These are phyloP conservation scores for Penicillium herquei DNA, from an alignment of 495 filamentous ascomycete genomes.

Conservation along the genomic window DNA sequence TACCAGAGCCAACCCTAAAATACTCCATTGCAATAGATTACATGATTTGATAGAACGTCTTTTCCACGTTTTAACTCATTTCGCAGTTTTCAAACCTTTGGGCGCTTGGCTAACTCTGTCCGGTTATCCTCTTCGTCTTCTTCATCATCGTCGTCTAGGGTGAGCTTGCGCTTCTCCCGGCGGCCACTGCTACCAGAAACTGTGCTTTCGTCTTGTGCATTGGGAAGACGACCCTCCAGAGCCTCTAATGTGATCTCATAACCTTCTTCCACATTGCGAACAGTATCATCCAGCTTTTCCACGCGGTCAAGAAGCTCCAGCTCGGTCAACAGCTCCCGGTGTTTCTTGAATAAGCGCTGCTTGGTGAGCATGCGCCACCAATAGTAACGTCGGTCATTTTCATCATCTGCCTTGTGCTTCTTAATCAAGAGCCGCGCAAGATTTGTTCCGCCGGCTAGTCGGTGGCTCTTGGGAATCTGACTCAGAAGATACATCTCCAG, in stretches of 20 bases:
- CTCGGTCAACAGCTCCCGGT: constrained; percentile 73
- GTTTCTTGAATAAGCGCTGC: constrained; percentile 75
- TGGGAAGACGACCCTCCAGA: constrained; percentile 39
- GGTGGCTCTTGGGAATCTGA: constrained; percentile 61
- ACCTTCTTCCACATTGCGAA: constrained; percentile 75
- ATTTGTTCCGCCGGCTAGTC: constrained; percentile 52
- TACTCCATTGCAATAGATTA: constrained; percentile 19
- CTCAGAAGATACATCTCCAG: constrained; percentile 88
- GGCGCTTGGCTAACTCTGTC: constrained; percentile 30
- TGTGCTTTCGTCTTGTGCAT: constrained; percentile 17
- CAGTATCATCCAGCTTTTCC: constrained; percentile 76
- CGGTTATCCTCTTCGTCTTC: constrained; percentile 15
- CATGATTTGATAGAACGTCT: constrained; percentile 13
- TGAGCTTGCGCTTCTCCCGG: constrained; percentile 48
- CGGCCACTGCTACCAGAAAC: constrained; percentile 29
- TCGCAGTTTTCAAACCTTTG: constrained; percentile 30
- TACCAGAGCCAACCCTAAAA: background rate
- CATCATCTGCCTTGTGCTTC: constrained; percentile 49
- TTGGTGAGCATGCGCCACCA: constrained; percentile 85
- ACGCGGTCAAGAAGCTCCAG: constrained; percentile 73
- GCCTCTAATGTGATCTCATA: constrained; percentile 67
- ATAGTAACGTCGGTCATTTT: constrained; percentile 63
- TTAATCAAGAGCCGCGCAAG: constrained; percentile 51
- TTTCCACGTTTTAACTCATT: background rate
- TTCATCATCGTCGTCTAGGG: constrained; percentile 50